Conservation (phyloP, 495 filamentous ascomycete genomes). For the Rhizodiscina lignyota region DNA sequence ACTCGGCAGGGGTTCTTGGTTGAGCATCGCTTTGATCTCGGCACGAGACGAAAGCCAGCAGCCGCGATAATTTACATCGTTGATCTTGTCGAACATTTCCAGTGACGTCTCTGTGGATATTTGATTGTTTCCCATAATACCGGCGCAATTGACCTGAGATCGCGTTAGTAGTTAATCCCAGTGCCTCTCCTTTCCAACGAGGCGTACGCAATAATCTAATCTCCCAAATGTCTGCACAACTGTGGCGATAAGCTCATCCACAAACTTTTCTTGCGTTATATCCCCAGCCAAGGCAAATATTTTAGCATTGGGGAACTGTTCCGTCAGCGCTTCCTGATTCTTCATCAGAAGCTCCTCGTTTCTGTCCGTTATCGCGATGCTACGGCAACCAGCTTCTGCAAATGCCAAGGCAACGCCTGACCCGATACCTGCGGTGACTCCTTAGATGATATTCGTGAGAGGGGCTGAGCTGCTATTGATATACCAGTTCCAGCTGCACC, state of each 20-base stretch:
- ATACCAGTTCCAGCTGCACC: conserved; percentile 14
- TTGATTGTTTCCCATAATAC: conserved; percentile 22
- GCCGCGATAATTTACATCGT: conserved; percentile 34
- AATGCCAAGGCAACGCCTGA: conserved; percentile 33
- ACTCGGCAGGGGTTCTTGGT: conserved; percentile 27
- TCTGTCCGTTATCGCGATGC: conserved; percentile 34
- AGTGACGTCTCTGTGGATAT: conserved; percentile 22
- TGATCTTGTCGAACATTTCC: conserved; percentile 31
- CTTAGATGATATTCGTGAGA: not conserved
- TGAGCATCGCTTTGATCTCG: conserved; percentile 29
- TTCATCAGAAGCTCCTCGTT: conserved; percentile 19
- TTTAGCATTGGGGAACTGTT: conserved; percentile 15
- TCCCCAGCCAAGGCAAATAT: conserved; percentile 23
- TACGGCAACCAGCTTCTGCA: conserved; percentile 29
- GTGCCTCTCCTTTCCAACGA: not conserved
- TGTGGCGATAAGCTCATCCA: conserved; percentile 22
- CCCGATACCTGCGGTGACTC: conserved; percentile 31
- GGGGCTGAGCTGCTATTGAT: not conserved
- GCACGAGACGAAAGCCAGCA: conserved; percentile 33
- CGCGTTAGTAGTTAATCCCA: not conserved
- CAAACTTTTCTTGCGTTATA: conserved; percentile 26
- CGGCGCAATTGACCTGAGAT: conserved; percentile 26
- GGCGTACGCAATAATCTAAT: conserved; percentile 31
- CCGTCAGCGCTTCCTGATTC: conserved; percentile 21
- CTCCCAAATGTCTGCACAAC: conserved; percentile 22